Base-by-base conservation (phyloP, 1,284 basidiomycete species). In the Ustilago xerochloae region DNA sequence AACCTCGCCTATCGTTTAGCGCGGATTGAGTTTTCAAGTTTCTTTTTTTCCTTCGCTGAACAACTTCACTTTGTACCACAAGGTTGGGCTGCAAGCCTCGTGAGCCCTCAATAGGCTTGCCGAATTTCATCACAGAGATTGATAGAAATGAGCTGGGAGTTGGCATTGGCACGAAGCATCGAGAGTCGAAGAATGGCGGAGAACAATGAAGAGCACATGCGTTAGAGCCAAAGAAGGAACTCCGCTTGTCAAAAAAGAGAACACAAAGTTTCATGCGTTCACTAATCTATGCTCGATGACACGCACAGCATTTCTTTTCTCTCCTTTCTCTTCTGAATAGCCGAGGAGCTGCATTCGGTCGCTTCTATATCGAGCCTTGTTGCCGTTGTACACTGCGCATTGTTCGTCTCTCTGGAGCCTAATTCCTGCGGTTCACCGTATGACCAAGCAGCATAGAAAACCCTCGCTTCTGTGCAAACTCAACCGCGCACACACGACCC, bases 231-330 rank as follows among this genome's bases (percentile, higher is more conserved):
- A 35, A 6, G 43, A 49, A 41, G 22, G 43, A 50, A 58, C 56
- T 58, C 56, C 56, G 56, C 36, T 28, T 58, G 56, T 58, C 47
- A 20, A 39, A 41, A 50, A 3, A n/a, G 26, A 33, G 36, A 55
- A 43, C 33, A 33, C n/a, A 4, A 29, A 26, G 43, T 26, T 29
- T 46, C 41, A 35, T 46, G 41, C 15, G 22, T n/a, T n/a, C n/a
- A n/a, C n/a, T n/a, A n/a, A n/a, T n/a, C n/a, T 6, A 48, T 32
- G 46, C 41, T 43, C 41, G 41, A 43, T 43, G 41, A 43, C n/a
- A 26, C 41, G 20, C 41, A 48, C 46, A 26, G 29, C 46, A 46
- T 46, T 30, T 36, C n/a, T n/a, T n/a, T n/a, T n/a, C n/a, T n/a
- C 20, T 43, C 6, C 24, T 49, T 29, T 35, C 18, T 32, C 30